phyloP scores from a whole-genome alignment of 225 moss, liverwort and hornwort genomes.

The Sphagnum contortum region DNA sequence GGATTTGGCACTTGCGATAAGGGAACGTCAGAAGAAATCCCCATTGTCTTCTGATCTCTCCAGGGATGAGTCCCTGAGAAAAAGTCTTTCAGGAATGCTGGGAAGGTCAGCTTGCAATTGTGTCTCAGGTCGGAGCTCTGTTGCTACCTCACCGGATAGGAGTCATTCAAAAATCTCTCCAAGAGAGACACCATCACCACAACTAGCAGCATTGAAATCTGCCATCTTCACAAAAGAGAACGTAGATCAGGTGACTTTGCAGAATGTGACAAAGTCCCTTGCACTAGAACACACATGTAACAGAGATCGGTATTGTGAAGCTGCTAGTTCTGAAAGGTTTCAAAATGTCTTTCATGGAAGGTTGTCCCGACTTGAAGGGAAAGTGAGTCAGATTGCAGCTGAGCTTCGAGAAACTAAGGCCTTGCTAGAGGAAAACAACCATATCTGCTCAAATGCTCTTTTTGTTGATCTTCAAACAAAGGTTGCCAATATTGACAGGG shows the following conservation, averaged over 20 bases:
- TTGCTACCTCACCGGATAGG: constrained; percentile 7
- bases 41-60: constrained; percentile 27
- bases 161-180: constrained; percentile 12
- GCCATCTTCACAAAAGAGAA: too few species aligned
- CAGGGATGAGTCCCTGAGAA: constrained; percentile 23
- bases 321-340: constrained; percentile 26
- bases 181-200: too few species aligned
- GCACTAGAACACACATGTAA: constrained; percentile 7
- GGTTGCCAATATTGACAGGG: constrained; percentile 74
- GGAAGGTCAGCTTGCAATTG: constrained; percentile 8
- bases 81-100: constrained; percentile 15
- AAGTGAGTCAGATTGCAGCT: constrained; percentile 86
- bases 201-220: too few species aligned
- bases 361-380: constrained; percentile 70
- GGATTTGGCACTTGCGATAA: constrained; percentile 4
- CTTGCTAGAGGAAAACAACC: constrained; percentile 74
- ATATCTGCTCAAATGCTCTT: constrained; percentile 75
- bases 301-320: constrained; percentile 12
- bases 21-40: constrained; percentile 12
- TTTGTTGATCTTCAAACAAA: constrained; percentile 79
- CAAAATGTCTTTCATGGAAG: constrained; percentile 74
- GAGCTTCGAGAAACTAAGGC: constrained; percentile 94
- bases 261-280: neutral
- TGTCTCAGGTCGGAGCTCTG: constrained; percentile 1
- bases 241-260: too few species aligned